phyloP scores from a whole-genome alignment of 805 yeast genomes.

The Pichia cephalocereana region DNA sequence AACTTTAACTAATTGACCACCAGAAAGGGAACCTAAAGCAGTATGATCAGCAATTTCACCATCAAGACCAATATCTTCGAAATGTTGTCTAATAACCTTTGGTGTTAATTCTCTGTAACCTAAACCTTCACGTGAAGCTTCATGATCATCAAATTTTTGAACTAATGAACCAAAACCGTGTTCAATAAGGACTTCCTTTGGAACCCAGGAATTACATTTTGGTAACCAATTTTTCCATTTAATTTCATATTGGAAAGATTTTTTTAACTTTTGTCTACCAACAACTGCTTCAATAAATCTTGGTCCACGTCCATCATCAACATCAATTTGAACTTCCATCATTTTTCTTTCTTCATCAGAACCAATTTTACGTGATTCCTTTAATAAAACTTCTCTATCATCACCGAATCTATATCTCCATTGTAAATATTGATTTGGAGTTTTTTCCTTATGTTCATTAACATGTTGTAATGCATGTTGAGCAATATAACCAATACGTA shows the following conservation, averaged over 20 bases:
- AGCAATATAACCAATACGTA: slow-evolving; percentile 97
- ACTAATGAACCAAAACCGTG: slow-evolving; percentile 86
- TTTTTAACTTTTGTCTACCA: slow-evolving; percentile 95
- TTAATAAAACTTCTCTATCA: slow-evolving; percentile 91
- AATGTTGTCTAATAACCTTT: slow-evolving; percentile 88
- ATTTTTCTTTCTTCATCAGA: slow-evolving; percentile 61
- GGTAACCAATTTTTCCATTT: slow-evolving; percentile 93
- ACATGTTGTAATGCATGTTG: slow-evolving; percentile 98
- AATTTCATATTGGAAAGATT: slow-evolving; percentile 92
- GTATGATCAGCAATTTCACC: slow-evolving; percentile 98
- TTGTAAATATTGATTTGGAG: slow-evolving; percentile 95
- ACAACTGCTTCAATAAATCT: slow-evolving; percentile 89
- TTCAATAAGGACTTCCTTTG: slow-evolving; percentile 71
- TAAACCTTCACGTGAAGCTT: slow-evolving; percentile 97
- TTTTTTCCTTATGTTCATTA: slow-evolving; percentile 93
- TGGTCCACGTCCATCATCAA: slow-evolving; percentile 76
- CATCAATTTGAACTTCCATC: slow-evolving; percentile 70
- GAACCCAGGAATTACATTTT: slow-evolving; percentile 87
- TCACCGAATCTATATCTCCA: slow-evolving; percentile 98
- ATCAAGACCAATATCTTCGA: slow-evolving; percentile 94
- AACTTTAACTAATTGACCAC: slow-evolving; percentile 97
- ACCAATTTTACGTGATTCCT: slow-evolving; percentile 83
- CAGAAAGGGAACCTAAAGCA: slow-evolving; percentile 91
- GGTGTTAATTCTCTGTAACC: slow-evolving; percentile 95
- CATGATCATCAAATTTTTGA: slow-evolving; percentile 97